Evolutionary conservation across 495 filamentous ascomycete genomes (phyloP).

Genomic region (Friedmanniomyces simplex): DNA sequence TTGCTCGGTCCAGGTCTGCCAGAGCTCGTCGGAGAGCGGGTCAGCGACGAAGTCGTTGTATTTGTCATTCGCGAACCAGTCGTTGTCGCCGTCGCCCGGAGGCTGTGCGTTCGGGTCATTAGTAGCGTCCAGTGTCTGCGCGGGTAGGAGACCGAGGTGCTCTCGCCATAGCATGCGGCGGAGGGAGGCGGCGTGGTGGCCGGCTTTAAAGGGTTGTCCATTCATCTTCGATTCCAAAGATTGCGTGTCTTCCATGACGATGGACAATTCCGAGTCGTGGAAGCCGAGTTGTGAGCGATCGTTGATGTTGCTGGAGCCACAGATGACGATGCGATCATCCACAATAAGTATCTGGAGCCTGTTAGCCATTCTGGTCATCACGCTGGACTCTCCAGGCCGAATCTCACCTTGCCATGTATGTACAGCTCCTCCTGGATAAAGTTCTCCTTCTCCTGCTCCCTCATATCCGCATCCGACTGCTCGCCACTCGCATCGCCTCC

Average conservation of each 20-base stretch:
- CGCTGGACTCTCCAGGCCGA: constrained; percentile 10
- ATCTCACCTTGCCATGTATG: constrained; percentile 66
- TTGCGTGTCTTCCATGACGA: constrained; percentile 80
- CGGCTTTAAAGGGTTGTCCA: constrained; percentile 62
- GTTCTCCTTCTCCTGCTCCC: constrained; percentile 66
- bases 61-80: constrained; percentile 46
- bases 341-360: constrained; percentile 51
- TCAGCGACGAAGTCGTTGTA: constrained; percentile 71
- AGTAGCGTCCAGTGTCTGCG: constrained; percentile 60
- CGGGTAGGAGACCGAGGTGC: constrained; percentile 72
- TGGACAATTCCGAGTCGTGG: constrained; percentile 86
- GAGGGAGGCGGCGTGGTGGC: constrained; percentile 66
- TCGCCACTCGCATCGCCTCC: not conserved
- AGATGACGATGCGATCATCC: constrained; percentile 72
- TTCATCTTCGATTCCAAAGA: constrained; percentile 67
- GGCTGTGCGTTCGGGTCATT: constrained; percentile 73
- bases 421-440: constrained; percentile 95
- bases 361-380: constrained; percentile 6
- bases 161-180: constrained; percentile 85
- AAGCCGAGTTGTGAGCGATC: constrained; percentile 82
- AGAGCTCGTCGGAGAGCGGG: constrained; percentile 67
- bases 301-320: constrained; percentile 85
- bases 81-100: constrained; percentile 63
- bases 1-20: constrained; percentile 70
- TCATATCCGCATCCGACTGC: constrained; percentile 48